These are phyloP conservation scores for Meyerozyma athensensis DNA, from an alignment of 1,139 yeast species.

Conservation along the genomic window DNA sequence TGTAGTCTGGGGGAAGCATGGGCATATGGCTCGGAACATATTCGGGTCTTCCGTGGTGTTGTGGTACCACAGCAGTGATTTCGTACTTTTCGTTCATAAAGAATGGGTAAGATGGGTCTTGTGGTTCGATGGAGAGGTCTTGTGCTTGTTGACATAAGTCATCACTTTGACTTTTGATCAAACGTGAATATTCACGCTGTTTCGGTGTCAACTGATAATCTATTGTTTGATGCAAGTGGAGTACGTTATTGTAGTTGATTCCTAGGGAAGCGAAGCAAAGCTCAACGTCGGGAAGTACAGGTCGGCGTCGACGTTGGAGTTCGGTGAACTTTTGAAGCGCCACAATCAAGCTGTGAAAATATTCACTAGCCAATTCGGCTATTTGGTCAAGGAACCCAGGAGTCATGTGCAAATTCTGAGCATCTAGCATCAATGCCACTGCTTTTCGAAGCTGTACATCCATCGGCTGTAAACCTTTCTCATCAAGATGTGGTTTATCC, in stretches of 20 bases:
- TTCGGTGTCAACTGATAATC: background rate
- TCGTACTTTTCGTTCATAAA: constrained; percentile 46
- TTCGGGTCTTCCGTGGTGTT: constrained; percentile 42
- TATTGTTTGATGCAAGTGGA: background rate
- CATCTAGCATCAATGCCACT: constrained; percentile 31
- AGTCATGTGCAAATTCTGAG: constrained; percentile 33
- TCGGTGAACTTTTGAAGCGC: constrained; percentile 52
- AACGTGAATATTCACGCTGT: constrained; percentile 44
- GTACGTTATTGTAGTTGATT: constrained; percentile 21
- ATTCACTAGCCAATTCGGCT: constrained; percentile 44
- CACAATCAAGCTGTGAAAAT: constrained; percentile 43
- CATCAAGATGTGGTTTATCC: background rate
- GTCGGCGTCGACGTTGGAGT: constrained; percentile 62
- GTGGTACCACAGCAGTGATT: constrained; percentile 51
- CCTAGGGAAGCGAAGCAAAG: constrained; percentile 44
- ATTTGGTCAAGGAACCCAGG: constrained; percentile 44
- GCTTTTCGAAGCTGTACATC: constrained; percentile 33
- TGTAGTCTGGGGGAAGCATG: constrained; percentile 86
- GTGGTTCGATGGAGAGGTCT: constrained; percentile 4
- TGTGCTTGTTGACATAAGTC: constrained; percentile 7
- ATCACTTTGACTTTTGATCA: constrained; percentile 20
- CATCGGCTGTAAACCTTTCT: constrained; percentile 17
- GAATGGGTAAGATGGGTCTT: constrained; percentile 35
- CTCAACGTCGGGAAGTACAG: constrained; percentile 55
- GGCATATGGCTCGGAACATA: constrained; percentile 78